phyloP scores from a whole-genome alignment of 768 basidiomycete genomes.

The Favolaschia claudopus region DNA sequence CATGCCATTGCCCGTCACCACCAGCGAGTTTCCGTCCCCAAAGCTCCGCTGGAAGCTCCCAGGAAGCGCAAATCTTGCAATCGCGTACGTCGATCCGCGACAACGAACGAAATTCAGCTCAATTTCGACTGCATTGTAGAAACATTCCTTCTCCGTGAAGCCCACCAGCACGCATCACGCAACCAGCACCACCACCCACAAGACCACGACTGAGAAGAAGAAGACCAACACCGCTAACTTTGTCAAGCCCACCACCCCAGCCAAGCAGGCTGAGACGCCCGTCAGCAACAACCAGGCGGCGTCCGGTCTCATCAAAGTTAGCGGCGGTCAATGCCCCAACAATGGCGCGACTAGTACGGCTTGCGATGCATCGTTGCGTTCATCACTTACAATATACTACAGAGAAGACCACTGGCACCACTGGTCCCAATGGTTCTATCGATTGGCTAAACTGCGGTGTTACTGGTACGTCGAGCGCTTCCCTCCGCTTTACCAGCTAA shows the following conservation, averaged over 20 bases:
- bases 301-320: too few species aligned
- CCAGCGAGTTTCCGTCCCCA: slow-evolving; percentile 37
- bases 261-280: too few species aligned
- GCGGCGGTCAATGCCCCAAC: slow-evolving; percentile 2
- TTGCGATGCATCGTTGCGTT: neutral
- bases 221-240: neutral
- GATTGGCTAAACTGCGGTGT: slow-evolving; percentile 85
- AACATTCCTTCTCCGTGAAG: neutral
- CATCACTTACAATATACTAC: too few species aligned
- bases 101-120: neutral
- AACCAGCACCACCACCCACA: too few species aligned
- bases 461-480: slow-evolving; percentile 28
- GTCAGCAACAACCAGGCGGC: too few species aligned
- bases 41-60: neutral
- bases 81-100: neutral
- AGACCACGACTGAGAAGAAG: too few species aligned
- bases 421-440: slow-evolving; percentile 61
- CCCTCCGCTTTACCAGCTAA: neutral
- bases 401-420: slow-evolving; percentile 45
- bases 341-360: slow-evolving; percentile 1
- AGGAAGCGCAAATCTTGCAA: slow-evolving; percentile 22
- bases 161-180: neutral
- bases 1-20: slow-evolving; percentile 45
- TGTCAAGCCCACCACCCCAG: neutral
- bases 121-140: too few species aligned